Base-by-base conservation (phyloP, 2,329 filamentous ascomycete genomes). In the Rhynchosporium graminicola region DNA sequence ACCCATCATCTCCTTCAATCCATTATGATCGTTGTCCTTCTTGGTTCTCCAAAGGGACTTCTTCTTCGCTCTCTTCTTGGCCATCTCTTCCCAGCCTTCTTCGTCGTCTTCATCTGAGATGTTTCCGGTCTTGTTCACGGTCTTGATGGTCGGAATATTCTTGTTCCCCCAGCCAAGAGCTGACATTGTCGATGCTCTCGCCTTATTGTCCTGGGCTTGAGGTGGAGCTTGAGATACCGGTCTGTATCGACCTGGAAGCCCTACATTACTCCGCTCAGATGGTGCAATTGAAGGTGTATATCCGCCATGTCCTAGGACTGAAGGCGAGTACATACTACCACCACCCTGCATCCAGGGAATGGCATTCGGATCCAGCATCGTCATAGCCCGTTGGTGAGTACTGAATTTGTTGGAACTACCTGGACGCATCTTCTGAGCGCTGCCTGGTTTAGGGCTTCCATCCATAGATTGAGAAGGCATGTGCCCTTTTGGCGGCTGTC, bases 241-340 rank as follows among this genome's bases (percentile, higher is more conserved):
- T 51, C 95, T 86, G 77, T 99, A 99, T 50, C 95, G 87, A 38
- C 91, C 88, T 8, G 95, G 92, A 58, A 96, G 83, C 15, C 95
- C 95, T 65, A 97, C 80, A 74, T 96, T 98, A 80, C 93, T 98
- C 65, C 95, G 89, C 78, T 98, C 95, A 4, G 92, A 97, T 0
- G 95, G 95, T 2, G 95, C 94, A 68, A 99, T 96, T 0, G 94
- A 98, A 0, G 92, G 87, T 0, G 92, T 84, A 76, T 98, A 98
- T 8, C 85, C 79, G 5, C 83, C 76, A 77, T 80, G 59, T 76
- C 69, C 61, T 43, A 67, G 64, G 13, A 84, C 79, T 12, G 83
- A 84, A 3, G 82, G 82, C 15, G 81, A 76, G 68, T 80, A 83
- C 6, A 77, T 76, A 20, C 74, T 68, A 3, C 75, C 77, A 48